phyloP scores from a whole-genome alignment of 2,329 filamentous ascomycete genomes.

The Gnomoniopsis smithogilvyi region DNA sequence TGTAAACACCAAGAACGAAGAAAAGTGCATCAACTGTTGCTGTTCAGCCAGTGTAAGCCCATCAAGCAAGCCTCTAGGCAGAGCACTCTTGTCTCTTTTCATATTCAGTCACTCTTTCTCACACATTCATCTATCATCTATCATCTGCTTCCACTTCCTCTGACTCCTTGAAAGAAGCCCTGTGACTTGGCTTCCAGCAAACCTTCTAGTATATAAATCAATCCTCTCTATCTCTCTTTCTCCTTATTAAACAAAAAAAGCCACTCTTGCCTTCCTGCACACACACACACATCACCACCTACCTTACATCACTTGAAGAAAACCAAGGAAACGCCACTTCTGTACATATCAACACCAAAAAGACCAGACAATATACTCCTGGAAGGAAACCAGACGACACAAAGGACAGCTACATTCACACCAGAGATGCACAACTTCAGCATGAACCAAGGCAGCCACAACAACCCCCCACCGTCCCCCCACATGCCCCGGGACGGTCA shows the following conservation, averaged over 20 bases:
- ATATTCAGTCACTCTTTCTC: background rate
- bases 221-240: background rate
- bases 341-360: background rate
- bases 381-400: background rate
- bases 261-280: background rate
- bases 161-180: slow-evolving; percentile 10
- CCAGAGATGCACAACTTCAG: slow-evolving; percentile 9
- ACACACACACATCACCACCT: background rate
- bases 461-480: slow-evolving; percentile 14
- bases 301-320: background rate
- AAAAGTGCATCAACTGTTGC: slow-evolving; percentile 5
- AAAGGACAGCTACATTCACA: background rate
- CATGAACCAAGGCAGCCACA: slow-evolving; percentile 11
- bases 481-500: slow-evolving; percentile 2
- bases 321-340: background rate
- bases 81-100: slow-evolving; percentile 10
- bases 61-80: slow-evolving; percentile 4
- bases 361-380: background rate
- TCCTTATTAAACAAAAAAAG: background rate
- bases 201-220: slow-evolving; percentile 4
- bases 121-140: slow-evolving; percentile 8
- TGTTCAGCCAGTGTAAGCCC: slow-evolving; percentile 6
- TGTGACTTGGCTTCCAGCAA: background rate
- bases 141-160: slow-evolving; percentile 6
- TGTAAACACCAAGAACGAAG: background rate